Base-by-base conservation (phyloP, 441 rosid species). In the Metrosideros polymorpha region DNA sequence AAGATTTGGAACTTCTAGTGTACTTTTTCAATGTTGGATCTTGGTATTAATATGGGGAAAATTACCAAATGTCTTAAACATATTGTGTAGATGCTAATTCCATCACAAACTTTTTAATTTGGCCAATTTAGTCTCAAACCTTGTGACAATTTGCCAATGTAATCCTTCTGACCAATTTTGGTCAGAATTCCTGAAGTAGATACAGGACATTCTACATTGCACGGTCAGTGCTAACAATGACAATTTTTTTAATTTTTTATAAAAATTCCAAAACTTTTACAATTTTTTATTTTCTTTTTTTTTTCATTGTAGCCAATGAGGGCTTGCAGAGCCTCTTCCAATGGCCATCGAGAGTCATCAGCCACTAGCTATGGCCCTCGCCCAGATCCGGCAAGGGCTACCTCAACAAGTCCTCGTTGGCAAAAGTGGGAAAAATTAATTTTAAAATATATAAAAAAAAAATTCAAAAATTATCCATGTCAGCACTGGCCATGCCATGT, bases 131-230 rank as follows among this genome's bases (percentile, higher is more conserved):
- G 9, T 59, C 7, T 4, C 6, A 59, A 59, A 59, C 4, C 6
- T 59, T 59, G n/a, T 29, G 9, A 29, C 30, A 29, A n/a, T 59
- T 59, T 59, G 19, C 1, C 35, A 59, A 14, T 59, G 29, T 59
- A 59, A 2, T 29, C 19, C 2, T 59, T 59, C 35, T 4, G 2
- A 14, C 18, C 19, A 59, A 59, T 59, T 29, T n/a, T 59, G 66
- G 4, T 59, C 15, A 59, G 0, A 53, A 19, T 19, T 53, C 25
- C 0, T 19, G 10, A 53, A 6, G 9, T 53, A 10, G 2, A 59
- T 0, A 2, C 29, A 10, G 13, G 0, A 12, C 66, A 0, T n/a
- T 7, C 4, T 13, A 57, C 18, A 29, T 57, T 32, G 17, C 66
- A n/a, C 9, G 7, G 17, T 13, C 7, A 29, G 19, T 15, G 7